Evolutionary conservation across 108 stramenopile species (phyloP).

Genomic region (Skeletonema tropicum): DNA sequence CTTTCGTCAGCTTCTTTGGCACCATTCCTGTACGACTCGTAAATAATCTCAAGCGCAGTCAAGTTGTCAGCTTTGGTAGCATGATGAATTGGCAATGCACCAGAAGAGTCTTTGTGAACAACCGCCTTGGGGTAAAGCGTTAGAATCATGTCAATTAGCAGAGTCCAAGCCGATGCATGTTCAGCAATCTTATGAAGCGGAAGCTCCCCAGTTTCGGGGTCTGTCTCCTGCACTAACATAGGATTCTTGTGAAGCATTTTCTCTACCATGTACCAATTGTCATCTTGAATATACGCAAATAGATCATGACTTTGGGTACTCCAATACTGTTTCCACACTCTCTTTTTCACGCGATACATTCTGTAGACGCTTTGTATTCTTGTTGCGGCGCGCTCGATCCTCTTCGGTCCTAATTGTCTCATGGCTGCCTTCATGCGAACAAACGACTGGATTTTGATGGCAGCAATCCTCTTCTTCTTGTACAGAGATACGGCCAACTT

Average conservation of each 20-base stretch:
- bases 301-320: constrained; percentile 42
- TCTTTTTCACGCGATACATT: constrained; percentile 47
- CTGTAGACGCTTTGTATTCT: constrained; percentile 77
- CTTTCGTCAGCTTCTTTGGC: constrained; percentile 79
- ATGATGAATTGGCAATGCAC: constrained; percentile 89
- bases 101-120: constrained; percentile 84
- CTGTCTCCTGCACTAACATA: constrained; percentile 78
- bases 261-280: constrained; percentile 91
- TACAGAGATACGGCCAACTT: constrained; percentile 29
- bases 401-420: constrained; percentile 28
- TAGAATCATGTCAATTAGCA: constrained; percentile 87
- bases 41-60: constrained; percentile 84
- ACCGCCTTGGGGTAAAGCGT: constrained; percentile 88
- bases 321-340: constrained; percentile 48
- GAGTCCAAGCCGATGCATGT: constrained; percentile 78
- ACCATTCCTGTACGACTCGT: constrained; percentile 89
- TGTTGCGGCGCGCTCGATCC: constrained; percentile 58
- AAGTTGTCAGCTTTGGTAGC: constrained; percentile 82
- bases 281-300: constrained; percentile 58
- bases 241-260: constrained; percentile 87
- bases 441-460: constrained; percentile 38
- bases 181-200: constrained; percentile 87
- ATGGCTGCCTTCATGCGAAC: constrained; percentile 29
- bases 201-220: constrained; percentile 74
- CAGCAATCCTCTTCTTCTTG: constrained; percentile 20